A percentile compares a stretch with the other conserved stretches of the same genome.
These are phyloP conservation scores for Lichtheimia ramosa DNA, from an alignment of 371 early-diverging fungal species.

Conservation along the genomic window DNA sequence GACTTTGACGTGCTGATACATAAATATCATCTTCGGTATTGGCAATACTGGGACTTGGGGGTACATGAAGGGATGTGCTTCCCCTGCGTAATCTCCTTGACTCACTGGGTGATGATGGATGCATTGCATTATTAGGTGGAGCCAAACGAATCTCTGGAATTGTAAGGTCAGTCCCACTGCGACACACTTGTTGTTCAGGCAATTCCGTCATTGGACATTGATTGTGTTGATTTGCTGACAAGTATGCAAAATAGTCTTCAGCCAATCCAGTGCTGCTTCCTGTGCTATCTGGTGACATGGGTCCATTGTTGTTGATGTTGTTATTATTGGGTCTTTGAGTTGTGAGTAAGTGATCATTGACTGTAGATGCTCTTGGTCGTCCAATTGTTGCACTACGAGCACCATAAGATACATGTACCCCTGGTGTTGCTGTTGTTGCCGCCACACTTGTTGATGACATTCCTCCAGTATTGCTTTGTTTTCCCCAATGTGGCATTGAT, in stretches of 20 bases:
- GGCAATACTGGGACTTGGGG: slow-evolving; percentile 20
- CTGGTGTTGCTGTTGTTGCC: slow-evolving; percentile 4
- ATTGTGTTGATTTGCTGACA: slow-evolving; percentile 25
- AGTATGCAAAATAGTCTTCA: slow-evolving; percentile 44
- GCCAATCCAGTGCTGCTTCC: slow-evolving; percentile 22
- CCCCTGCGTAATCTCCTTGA: background rate
- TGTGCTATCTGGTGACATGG: slow-evolving; percentile 21
- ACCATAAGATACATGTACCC: background rate
- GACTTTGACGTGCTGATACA: slow-evolving; percentile 31
- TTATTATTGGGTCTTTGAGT: background rate
- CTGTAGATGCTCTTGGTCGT: slow-evolving; percentile 33
- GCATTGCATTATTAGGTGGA: slow-evolving; percentile 18
- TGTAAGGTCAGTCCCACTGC: slow-evolving; percentile 8
- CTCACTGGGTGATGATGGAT: background rate
- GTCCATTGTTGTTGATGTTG: background rate
- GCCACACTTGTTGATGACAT: no score
- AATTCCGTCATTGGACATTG: slow-evolving; percentile 5
- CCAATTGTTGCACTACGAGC: background rate
- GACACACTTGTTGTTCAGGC: background rate
- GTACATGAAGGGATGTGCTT: slow-evolving; percentile 9
- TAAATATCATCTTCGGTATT: slow-evolving; percentile 28
- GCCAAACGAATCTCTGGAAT: slow-evolving; percentile 46
- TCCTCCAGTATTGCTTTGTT: background rate
- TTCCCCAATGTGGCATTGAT: slow-evolving; percentile 36
- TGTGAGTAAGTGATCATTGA: slow-evolving; percentile 24